phyloP scores from a whole-genome alignment of 1,284 basidiomycete species.

The Ganoderma sinense region DNA sequence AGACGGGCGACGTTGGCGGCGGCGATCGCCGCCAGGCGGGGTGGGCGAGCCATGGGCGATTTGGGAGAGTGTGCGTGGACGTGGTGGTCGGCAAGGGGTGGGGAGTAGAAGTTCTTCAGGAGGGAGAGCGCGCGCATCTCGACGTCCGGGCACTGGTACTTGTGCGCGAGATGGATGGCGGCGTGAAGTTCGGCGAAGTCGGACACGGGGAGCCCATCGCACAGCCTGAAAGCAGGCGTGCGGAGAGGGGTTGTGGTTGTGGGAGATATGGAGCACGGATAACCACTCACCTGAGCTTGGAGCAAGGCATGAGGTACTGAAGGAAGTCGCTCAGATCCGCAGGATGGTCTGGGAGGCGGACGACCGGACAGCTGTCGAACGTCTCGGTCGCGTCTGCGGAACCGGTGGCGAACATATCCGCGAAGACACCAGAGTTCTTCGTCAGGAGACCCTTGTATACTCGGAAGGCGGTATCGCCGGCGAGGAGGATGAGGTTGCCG shows the following conservation, averaged over 20 bases:
- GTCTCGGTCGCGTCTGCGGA: too few relatives aligned
- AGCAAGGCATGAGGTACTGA: too few relatives aligned
- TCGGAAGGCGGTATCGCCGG: conserved; percentile 24
- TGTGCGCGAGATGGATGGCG: too few relatives aligned
- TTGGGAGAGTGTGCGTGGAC: background rate
- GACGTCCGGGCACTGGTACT: too few relatives aligned
- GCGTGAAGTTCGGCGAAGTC: too few relatives aligned
- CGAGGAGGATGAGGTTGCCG: conserved; percentile 34
- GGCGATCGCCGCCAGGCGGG: background rate
- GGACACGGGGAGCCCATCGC: too few relatives aligned
- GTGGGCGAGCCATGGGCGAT: background rate
- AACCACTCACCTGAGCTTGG: too few relatives aligned
- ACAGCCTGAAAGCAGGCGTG: too few relatives aligned
- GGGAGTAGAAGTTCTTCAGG: background rate
- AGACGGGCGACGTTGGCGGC: background rate
- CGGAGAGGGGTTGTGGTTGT: background rate
- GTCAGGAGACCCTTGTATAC: conserved; percentile 30
- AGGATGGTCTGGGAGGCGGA: too few relatives aligned
- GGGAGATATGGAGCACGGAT: too few relatives aligned
- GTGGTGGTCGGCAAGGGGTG: background rate
- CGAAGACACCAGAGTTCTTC: conserved; percentile 20
- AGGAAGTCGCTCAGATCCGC: too few relatives aligned
- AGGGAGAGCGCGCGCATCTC: background rate
- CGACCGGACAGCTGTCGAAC: too few relatives aligned
- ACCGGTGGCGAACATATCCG: background rate